Base-by-base conservation (phyloP, 352 stramenopile species). In the Phytophthora meadii region DNA sequence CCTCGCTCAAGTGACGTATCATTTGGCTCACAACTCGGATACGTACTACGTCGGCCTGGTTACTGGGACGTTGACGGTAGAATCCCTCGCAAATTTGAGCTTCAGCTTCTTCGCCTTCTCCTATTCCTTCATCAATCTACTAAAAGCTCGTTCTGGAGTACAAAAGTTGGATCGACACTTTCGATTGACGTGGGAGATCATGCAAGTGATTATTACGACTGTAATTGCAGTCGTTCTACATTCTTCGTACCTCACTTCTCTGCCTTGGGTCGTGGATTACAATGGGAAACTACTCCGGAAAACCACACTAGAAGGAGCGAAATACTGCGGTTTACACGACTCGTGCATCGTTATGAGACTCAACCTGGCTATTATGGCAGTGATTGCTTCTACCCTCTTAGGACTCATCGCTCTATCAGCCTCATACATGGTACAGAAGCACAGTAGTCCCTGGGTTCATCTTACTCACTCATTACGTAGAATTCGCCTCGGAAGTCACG, bases 51-150 rank as follows among this genome's bases (percentile, higher is more conserved):
- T 74, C 4, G 65, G 59, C 0, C 65, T 77, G 0, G 60, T 59
- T 6, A 74, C 69, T 9, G 69, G 69, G 5, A 77, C 65, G 4
- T 15, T 73, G 12, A 63, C 65, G 8, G 53, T 58, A 4, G 69
- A 68, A 19, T 68, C 69, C 0, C 5, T 74, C 14, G 45, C 41
- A 0, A 76, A 76, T 11, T 42, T 76, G 27, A 51, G 41, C 1
- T 59, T 76, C 15, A 62, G 68, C 46, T 76, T 76, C 42, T 76
- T 76, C 40, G 56, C 42, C 34, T 65, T 76, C 47, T 72, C 61
- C n/a, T 76, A 76, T 36, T 65, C 62, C 34, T 64, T 69, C 40
- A 40, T 72, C 17, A 76, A 76, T 40, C 28, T 76, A 12, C 4
- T 69, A 1, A 72, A 69, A 48, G 68, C 68, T 11, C 61, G 68